Conservation (phyloP, 805 yeast species). For the Hemisphaericaspora nanyangensis region DNA sequence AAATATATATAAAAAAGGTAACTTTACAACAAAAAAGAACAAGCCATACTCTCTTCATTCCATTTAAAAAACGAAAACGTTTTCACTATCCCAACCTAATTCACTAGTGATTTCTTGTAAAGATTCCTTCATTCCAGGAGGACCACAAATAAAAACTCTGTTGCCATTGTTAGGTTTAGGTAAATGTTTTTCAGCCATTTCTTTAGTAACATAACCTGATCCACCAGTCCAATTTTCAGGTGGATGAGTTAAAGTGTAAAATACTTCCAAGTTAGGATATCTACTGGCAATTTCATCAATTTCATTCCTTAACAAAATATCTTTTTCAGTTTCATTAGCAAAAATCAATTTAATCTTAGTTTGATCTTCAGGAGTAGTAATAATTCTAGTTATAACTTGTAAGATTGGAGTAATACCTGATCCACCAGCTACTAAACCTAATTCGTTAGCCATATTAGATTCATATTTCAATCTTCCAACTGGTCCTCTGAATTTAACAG, state of each 20-base stretch:
- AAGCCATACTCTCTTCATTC: too few species aligned
- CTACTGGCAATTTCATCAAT: slow-evolving; percentile 62
- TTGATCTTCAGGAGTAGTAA: slow-evolving; percentile 63
- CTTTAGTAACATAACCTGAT: slow-evolving; percentile 57
- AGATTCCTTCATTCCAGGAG: slow-evolving; percentile 59
- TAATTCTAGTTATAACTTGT: slow-evolving; percentile 68
- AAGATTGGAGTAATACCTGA: slow-evolving; percentile 88
- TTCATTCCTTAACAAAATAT: slow-evolving; percentile 68
- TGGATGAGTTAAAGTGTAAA: slow-evolving; percentile 51
- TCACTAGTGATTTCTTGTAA: slow-evolving; percentile 49
- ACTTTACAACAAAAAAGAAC: too few species aligned
- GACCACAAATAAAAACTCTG: slow-evolving; percentile 71
- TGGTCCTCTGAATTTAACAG: slow-evolving; percentile 73
- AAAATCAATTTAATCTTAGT: slow-evolving; percentile 61
- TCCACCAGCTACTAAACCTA: slow-evolving; percentile 79
- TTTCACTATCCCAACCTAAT: slow-evolving; percentile 55
- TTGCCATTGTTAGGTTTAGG: slow-evolving; percentile 49
- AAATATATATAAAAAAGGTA: too few species aligned
- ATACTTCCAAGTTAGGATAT: slow-evolving; percentile 60
- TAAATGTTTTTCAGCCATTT: slow-evolving; percentile 49
- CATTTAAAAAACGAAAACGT: slow-evolving; percentile 53
- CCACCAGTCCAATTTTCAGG: slow-evolving; percentile 55
- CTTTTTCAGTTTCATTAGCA: slow-evolving; percentile 75
- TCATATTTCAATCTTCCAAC: slow-evolving; percentile 66
- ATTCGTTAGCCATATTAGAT: slow-evolving; percentile 55